Evolutionary conservation across 1,284 basidiomycete species (phyloP).

Genomic region (Phlebopus sp.): DNA sequence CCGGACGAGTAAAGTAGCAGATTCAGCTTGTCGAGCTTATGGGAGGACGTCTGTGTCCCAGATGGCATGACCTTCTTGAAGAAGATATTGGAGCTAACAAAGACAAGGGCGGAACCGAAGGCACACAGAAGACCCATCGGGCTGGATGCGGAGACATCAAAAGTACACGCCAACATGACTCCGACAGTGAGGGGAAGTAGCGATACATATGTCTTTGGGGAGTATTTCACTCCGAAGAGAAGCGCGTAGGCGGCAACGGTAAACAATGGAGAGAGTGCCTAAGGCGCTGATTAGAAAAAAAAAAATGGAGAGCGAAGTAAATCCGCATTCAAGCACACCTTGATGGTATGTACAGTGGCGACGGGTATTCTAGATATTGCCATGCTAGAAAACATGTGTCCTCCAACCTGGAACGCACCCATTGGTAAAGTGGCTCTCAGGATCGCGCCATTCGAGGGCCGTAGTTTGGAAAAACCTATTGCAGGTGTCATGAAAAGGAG

Average conservation of each 20-base stretch:
- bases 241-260: constrained; percentile 94
- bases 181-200: constrained; percentile 93
- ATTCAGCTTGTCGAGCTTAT: constrained; percentile 96
- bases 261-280: constrained; percentile 96
- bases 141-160: constrained; percentile 86
- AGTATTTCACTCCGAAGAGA: constrained; percentile 92
- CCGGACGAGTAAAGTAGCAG: constrained; percentile 93
- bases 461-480: constrained; percentile 65
- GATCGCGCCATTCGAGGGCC: constrained; percentile 70
- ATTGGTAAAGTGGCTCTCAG: constrained; percentile 83
- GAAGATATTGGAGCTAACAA: constrained; percentile 98
- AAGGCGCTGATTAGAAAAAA: constrained; percentile 11
- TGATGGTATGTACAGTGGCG: constrained; percentile 98
- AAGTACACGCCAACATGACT: constrained; percentile 97
- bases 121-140: constrained; percentile 83
- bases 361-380: constrained; percentile 96
- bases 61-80: constrained; percentile 98
- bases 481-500: constrained; percentile 74
- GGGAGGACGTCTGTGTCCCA: constrained; percentile 46
- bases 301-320: constrained; percentile 5
- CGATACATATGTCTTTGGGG: constrained; percentile 87
- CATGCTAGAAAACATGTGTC: constrained; percentile 95
- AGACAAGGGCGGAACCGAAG: constrained; percentile 92
- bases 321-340: constrained; percentile 53
- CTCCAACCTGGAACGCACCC: constrained; percentile 94